A percentile compares a stretch with the other conserved stretches of the same genome.
Evolutionary conservation across 2,329 filamentous ascomycete species (phyloP).

Genomic region (Colletotrichum costaricense): DNA sequence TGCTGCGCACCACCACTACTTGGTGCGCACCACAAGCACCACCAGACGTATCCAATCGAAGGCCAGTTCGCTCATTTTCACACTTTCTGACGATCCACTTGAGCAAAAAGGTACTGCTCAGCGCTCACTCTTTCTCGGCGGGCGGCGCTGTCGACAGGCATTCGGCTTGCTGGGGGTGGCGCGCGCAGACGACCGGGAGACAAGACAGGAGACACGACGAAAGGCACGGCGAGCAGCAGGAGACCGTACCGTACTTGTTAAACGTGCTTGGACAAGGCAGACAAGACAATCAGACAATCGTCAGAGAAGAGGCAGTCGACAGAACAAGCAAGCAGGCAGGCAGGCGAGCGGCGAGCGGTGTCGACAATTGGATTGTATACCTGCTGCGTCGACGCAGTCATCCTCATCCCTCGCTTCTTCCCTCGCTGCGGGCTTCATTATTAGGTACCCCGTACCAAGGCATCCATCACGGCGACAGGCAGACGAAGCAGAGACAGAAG

Average conservation of each 20-base stretch:
- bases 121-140: neutral
- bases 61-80: neutral
- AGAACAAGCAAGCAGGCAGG: neutral
- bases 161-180: conserved; percentile 14
- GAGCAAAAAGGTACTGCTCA: neutral
- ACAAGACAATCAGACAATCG: neutral
- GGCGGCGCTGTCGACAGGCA: conserved; percentile 16
- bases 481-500: neutral
- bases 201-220: neutral
- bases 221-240: conserved; percentile 19
- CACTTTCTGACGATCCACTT: conserved; percentile 12
- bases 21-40: neutral
- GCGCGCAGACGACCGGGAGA: neutral
- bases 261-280: neutral
- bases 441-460: neutral
- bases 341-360: conserved; percentile 5
- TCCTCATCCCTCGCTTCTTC: neutral
- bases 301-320: neutral
- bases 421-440: neutral
- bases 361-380: conserved; percentile 1
- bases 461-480: neutral
- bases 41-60: conserved; percentile 13
- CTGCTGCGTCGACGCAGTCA: neutral
- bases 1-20: neutral
- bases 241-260: neutral